Base-by-base conservation (phyloP, 345 rosid genomes). In the Salix dunnii region DNA sequence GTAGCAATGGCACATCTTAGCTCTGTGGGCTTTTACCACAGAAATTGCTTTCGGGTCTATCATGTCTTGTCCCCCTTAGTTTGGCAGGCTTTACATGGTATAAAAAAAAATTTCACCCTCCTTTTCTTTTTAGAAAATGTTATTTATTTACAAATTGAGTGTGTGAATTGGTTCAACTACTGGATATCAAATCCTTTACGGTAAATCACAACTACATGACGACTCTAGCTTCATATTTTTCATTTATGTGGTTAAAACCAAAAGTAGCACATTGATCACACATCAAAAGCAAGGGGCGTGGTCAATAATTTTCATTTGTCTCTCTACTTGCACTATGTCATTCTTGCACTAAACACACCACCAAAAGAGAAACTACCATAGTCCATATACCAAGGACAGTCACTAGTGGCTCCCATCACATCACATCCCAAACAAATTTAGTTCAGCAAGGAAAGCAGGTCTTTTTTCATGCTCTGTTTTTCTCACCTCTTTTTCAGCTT, bases 21-120 rank as follows among this genome's bases (percentile, higher is more conserved):
- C 66, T 66, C 60, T 48, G 67, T 53, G 23, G 33, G 51, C 28
- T 48, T 69, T 70, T 72, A 71, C 58, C 68, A 61, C 36, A 69
- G 72, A 64, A 65, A 40, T 79, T 80, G 30, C 67, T 62, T 46
- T 55, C 55, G 2, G 2, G 67, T 68, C 84, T 61, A 74, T 70
- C 75, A 61, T 66, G 78, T 77, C 83, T 55, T 72, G 76, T 38
- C 81, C 76, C 67, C 71, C 82, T 71, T 67, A n/a, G 31, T 71
- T 71, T 70, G 75, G 62, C 78, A 73, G 81, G 10, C 81, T 76
- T 65, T 79, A 46, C 51, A 71, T 79, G 28, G 27, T 38, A 1
- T 14, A 35, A 20, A 63, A 6, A 42, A 42, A 7, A 49, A 1
- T 36, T 7, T 63, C 60, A 42, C 40, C 66, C 28, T 49, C 17